Conservation (phyloP, 139 green algal species). For the Chlamydomonas incerta region DNA sequence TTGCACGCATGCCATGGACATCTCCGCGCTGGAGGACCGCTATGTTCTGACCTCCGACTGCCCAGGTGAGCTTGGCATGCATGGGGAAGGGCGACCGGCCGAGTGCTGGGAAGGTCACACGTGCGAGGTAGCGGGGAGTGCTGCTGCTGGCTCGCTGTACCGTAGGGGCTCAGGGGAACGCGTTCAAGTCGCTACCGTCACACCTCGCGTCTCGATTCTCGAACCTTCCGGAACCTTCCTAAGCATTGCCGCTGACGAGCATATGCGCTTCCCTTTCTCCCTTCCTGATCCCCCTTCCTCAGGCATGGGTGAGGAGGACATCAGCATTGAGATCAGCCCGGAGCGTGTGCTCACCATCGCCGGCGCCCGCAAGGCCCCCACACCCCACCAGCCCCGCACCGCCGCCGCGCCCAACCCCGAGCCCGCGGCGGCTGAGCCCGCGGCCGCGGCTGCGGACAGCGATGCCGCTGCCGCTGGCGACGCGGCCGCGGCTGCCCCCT, state of each 20-base stretch:
- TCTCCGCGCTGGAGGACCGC: neutral
- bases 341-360: constrained; percentile 28
- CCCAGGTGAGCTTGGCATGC: neutral
- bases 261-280: neutral
- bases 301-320: constrained; percentile 34
- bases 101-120: neutral
- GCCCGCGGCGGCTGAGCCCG: neutral
- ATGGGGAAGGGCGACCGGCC: neutral
- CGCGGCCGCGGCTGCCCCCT: neutral
- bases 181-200: neutral
- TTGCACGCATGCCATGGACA: neutral
- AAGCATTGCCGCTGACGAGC: neutral
- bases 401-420: neutral
- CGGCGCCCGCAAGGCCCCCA: constrained; percentile 20
- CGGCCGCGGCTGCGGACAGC: neutral
- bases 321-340: neutral
- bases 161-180: neutral
- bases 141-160: too few species aligned
- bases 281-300: neutral
- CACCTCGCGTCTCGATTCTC: neutral
- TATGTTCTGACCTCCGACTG: constrained; percentile 17
- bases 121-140: neutral
- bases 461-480: neutral
- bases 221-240: neutral
- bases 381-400: neutral